These are phyloP conservation scores for Plasmopara viticola DNA, from an alignment of 352 stramenopile species.

Conservation along the genomic window DNA sequence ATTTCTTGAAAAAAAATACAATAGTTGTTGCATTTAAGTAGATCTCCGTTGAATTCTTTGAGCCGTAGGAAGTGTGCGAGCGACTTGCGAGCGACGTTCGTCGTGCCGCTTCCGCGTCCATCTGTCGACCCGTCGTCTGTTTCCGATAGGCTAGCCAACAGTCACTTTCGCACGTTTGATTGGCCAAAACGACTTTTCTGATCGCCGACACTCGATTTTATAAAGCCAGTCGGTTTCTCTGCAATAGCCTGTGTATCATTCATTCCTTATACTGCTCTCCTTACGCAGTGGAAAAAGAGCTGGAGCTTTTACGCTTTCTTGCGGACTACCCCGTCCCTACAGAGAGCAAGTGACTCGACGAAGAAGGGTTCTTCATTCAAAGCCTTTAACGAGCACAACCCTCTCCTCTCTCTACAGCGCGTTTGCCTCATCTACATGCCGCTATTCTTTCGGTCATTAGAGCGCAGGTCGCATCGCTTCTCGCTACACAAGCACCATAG, in stretches of 20 bases:
- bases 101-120: constrained; percentile 5
- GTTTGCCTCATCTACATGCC: constrained; percentile 32
- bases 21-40: background rate
- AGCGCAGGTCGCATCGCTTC: constrained; percentile 41
- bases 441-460: constrained; percentile 56
- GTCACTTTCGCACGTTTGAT: constrained; percentile 1
- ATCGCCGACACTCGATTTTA: constrained; percentile 12
- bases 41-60: background rate
- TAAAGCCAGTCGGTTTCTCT: constrained; percentile 27
- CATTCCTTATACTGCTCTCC: constrained; percentile 28
- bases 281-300: constrained; percentile 9
- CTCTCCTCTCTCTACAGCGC: background rate
- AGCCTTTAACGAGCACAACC: background rate
- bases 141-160: constrained; percentile 7
- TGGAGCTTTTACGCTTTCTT: constrained; percentile 1
- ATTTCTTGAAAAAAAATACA: background rate
- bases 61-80: constrained; percentile 4
- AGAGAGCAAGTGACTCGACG: constrained; percentile 1
- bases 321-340: background rate
- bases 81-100: constrained; percentile 17
- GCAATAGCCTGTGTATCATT: background rate
- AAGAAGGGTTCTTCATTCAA: background rate
- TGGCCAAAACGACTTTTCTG: constrained; percentile 13
- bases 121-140: constrained; percentile 15
- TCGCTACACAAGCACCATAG: constrained; percentile 61